These are phyloP conservation scores for Ophiosphaerella herpotricha DNA, from an alignment of 2,329 filamentous ascomycete species.

Conservation along the genomic window DNA sequence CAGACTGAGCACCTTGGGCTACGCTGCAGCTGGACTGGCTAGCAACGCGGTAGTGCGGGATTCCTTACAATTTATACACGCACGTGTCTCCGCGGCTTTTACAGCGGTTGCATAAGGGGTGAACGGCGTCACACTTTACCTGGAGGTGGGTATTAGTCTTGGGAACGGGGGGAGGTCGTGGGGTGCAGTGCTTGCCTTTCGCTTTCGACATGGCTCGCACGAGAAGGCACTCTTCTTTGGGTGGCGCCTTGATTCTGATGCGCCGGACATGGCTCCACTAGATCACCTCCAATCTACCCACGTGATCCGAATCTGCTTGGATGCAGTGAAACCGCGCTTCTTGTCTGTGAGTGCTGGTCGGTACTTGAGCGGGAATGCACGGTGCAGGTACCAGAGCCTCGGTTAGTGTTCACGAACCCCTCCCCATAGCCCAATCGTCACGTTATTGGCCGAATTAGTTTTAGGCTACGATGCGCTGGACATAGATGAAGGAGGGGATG, in stretches of 20 bases:
- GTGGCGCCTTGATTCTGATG: constrained; percentile 2
- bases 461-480: too few species aligned
- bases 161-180: background rate
- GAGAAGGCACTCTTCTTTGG: constrained; percentile 18
- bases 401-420: background rate
- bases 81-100: constrained; percentile 6
- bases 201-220: constrained; percentile 13
- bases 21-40: too few species aligned
- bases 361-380: background rate
- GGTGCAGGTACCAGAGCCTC: too few species aligned
- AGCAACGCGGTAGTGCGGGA: background rate
- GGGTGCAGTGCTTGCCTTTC: constrained; percentile 4
- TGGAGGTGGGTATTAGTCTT: background rate
- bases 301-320: too few species aligned
- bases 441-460: too few species aligned
- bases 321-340: too few species aligned
- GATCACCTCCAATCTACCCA: too few species aligned
- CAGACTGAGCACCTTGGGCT: too few species aligned
- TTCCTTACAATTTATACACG: constrained; percentile 13
- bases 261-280: constrained; percentile 3
- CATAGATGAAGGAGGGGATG: too few species aligned
- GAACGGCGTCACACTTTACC: constrained; percentile 14
- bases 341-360: too few species aligned
- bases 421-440: background rate
- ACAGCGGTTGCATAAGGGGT: constrained; percentile 12